Base-by-base conservation (phyloP, 2,329 filamentous ascomycete species). In the Ambrosiella xylebori region DNA sequence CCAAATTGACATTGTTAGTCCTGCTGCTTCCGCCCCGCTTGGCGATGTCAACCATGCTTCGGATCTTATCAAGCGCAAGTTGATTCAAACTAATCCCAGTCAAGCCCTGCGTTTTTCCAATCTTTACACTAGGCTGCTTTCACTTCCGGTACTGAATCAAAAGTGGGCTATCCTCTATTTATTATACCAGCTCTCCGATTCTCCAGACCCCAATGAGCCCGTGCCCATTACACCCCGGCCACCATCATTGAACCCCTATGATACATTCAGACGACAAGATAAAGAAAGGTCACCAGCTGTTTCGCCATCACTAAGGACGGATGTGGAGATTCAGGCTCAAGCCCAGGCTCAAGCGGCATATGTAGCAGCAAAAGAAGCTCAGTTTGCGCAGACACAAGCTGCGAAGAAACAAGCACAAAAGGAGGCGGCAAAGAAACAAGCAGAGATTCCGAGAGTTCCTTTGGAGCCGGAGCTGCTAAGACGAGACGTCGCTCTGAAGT, bases 81-180 rank as follows among this genome's bases (percentile, higher is more conserved):
- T 98, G 62, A 80, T 94, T 59, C 81, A 86, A 64, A 85, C 84
- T 64, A 87, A 88, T 66, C 80, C 80, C 51, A 85, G 79, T 62
- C 86, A 90, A 69, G 88, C 90, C 2, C 76, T 91, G 17, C 80
- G 84, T 61, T 95, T 96, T 70, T 85, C 88, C 27, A 94, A 95
- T 66, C 78, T 98, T 36, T 95, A 96, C 71, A 88, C 88, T 39
- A 80, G 88, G 59, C 78, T 98, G 15, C 76, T 96, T 35, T 86
- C 88, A n/a, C 82, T 96, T 63, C 90, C 90, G 0, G 90, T 97
- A 5, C 77, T 98, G 50, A 86, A 87, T 65, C 86, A 95, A 70
- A 98, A 98, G 77, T 97, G 90, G 89, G 88, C 86, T 2, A 96
- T 98, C 63, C 76, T 98, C 17, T 94, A 94, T 68, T 81, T 98